A percentile compares a stretch with the other conserved stretches of the same genome.
phyloP scores from a whole-genome alignment of 2,329 filamentous ascomycete genomes.

The Epichloe festucae region DNA sequence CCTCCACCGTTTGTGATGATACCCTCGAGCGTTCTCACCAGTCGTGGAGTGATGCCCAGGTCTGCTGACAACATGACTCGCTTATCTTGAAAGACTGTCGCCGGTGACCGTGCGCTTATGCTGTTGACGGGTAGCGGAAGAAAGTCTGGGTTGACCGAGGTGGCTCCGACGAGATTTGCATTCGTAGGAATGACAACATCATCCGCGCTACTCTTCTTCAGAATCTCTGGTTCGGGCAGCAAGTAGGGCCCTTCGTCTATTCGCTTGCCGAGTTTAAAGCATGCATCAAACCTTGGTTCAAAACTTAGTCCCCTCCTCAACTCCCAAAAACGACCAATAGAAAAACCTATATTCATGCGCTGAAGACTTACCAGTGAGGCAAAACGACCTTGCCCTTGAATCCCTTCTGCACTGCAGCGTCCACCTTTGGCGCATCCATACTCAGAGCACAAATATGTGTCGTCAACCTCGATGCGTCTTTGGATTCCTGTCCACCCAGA shows the following conservation, averaged over 20 bases:
- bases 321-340: no score
- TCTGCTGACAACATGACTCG: slow-evolving; percentile 67
- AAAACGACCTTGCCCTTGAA: slow-evolving; percentile 72
- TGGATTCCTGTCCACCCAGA: slow-evolving; percentile 71
- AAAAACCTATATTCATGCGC: not conserved
- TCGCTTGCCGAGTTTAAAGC: slow-evolving; percentile 78
- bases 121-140: slow-evolving; percentile 29
- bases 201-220: slow-evolving; percentile 45
- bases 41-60: slow-evolving; percentile 53
- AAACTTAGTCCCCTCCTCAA: not conserved
- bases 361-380: slow-evolving; percentile 65
- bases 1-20: slow-evolving; percentile 65
- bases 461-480: slow-evolving; percentile 56
- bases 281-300: slow-evolving; percentile 74
- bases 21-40: slow-evolving; percentile 53
- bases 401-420: slow-evolving; percentile 47
- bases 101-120: slow-evolving; percentile 32
- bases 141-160: slow-evolving; percentile 33
- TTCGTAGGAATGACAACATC: slow-evolving; percentile 43
- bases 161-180: slow-evolving; percentile 54
- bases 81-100: slow-evolving; percentile 65
- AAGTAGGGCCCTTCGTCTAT: slow-evolving; percentile 82
- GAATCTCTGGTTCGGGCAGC: slow-evolving; percentile 73
- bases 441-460: slow-evolving; percentile 83
- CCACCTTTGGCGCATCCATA: slow-evolving; percentile 59